A percentile compares a stretch with the other conserved stretches of the same genome.
Conservation (phyloP, 176 grass and related monocot genomes). For the Bonia amplexicaulis region DNA sequence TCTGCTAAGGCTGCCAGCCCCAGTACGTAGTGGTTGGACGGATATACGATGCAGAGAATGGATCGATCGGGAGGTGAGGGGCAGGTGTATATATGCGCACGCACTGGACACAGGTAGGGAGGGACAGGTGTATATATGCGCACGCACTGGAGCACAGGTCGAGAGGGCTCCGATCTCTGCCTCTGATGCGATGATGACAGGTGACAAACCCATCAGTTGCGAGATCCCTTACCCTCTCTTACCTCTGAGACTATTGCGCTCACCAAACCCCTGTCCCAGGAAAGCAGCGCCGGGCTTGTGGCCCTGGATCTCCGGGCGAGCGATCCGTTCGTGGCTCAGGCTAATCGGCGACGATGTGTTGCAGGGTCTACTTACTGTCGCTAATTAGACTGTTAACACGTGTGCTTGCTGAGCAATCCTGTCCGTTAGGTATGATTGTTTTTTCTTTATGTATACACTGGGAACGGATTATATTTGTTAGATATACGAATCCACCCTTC, state of each 20-base stretch:
- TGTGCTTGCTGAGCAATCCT: not conserved
- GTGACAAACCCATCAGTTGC: slow-evolving; percentile 17
- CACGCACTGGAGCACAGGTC: not conserved
- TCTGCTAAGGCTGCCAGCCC: not conserved
- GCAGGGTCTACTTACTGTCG: slow-evolving; percentile 15
- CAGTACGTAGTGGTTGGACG: not conserved
- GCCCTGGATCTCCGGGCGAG: not conserved
- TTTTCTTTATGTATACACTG: not conserved
- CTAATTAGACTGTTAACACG: slow-evolving; percentile 24
- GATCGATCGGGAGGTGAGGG: not conserved
- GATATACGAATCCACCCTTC: not conserved
- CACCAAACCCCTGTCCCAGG: slow-evolving; percentile 55
- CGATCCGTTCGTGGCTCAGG: slow-evolving; percentile 28
- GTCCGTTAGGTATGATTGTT: no score
- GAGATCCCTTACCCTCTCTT: not conserved
- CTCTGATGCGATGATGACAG: not conserved
- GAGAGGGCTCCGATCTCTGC: not conserved
- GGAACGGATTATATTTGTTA: not conserved
- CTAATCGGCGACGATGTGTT: not conserved
- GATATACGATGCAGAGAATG: not conserved
- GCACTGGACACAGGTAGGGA: not conserved
- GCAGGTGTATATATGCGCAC: slow-evolving; percentile 41
- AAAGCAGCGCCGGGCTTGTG: slow-evolving; percentile 32
- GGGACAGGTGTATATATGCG: slow-evolving; percentile 37
- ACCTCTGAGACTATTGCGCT: slow-evolving; percentile 33